phyloP scores from a whole-genome alignment of 106 monocot species.

The Narthecium ossifragum region DNA sequence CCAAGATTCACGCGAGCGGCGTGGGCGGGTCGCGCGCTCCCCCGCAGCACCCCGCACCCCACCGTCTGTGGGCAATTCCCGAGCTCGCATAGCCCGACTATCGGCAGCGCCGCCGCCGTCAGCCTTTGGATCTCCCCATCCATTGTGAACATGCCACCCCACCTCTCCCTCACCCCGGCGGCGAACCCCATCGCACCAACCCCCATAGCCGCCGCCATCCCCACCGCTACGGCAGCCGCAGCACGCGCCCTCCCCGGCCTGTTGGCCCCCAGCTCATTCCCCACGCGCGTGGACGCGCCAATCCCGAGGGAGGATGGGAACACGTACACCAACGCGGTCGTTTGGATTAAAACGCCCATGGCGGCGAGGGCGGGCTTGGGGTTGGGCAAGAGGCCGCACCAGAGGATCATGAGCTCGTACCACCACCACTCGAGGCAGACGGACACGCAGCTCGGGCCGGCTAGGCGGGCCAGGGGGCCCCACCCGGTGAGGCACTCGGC shows the following conservation, averaged over 20 bases:
- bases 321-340: conserved; percentile 8
- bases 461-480: conserved; percentile 4
- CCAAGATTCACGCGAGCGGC: conserved; percentile 48
- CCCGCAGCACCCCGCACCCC: conserved; percentile 48
- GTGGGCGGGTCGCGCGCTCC: conserved; percentile 37
- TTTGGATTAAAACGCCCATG: conserved; percentile 10
- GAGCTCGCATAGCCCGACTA: conserved; percentile 57
- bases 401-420: conserved; percentile 14
- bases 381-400: conserved; percentile 4
- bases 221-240: neutral
- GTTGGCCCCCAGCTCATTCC: conserved; percentile 11
- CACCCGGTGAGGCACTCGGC: conserved; percentile 5
- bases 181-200: conserved; percentile 4
- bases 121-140: conserved; percentile 28
- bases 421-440: conserved; percentile 14
- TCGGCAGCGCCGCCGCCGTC: conserved; percentile 40
- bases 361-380: conserved; percentile 9
- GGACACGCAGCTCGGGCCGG: conserved; percentile 9
- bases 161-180: conserved; percentile 3
- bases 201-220: neutral
- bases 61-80: conserved; percentile 65
- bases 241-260: neutral
- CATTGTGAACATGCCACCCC: conserved; percentile 4
- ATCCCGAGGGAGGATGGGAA: conserved; percentile 11
- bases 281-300: conserved; percentile 5